phyloP scores from a whole-genome alignment of 2,329 filamentous ascomycete genomes.

The Arthrobotrys musiformis region DNA sequence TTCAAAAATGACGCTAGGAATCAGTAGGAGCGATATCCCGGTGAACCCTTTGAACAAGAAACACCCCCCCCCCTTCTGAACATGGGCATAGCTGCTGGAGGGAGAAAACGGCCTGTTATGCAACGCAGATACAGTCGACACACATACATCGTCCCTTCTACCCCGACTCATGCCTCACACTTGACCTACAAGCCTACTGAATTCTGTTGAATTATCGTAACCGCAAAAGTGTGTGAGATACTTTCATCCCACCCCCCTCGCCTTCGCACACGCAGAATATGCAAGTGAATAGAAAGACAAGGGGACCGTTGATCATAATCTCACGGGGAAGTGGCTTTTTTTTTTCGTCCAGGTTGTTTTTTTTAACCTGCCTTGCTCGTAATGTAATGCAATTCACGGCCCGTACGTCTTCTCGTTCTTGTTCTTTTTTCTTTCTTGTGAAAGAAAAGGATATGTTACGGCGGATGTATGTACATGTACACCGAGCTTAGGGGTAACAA shows the following conservation, averaged over 20 bases:
- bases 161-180: neutral
- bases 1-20: constrained; percentile 41
- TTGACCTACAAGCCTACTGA: neutral
- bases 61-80: neutral
- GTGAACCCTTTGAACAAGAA: neutral
- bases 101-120: constrained; percentile 6
- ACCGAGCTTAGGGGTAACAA: constrained; percentile 1
- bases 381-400: neutral
- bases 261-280: constrained; percentile 6
- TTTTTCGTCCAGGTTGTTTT: constrained; percentile 19
- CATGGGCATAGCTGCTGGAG: no score
- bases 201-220: constrained; percentile 10
- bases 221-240: constrained; percentile 2
- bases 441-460: neutral
- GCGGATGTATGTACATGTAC: constrained; percentile 9
- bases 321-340: constrained; percentile 33
- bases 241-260: neutral
- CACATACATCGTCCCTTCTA: neutral
- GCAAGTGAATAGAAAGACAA: constrained; percentile 6
- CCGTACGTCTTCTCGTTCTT: no score
- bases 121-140: constrained; percentile 36
- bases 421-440: neutral
- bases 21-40: constrained; percentile 32
- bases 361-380: neutral
- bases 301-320: constrained; percentile 29